Conservation (phyloP, 2,329 filamentous ascomycete genomes). For the Colletotrichum abscissum region DNA sequence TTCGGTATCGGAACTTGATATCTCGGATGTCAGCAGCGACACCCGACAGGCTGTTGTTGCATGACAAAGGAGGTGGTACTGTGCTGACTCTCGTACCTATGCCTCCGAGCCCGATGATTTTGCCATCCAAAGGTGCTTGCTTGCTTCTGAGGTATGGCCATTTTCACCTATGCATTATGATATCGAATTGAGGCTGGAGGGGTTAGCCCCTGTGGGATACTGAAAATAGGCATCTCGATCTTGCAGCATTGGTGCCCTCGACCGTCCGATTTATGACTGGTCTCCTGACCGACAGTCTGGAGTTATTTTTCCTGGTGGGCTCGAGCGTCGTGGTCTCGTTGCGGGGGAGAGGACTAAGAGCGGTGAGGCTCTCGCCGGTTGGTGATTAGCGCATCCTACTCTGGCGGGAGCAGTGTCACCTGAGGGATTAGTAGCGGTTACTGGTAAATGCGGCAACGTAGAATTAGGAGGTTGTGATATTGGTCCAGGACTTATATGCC, state of each 20-base stretch:
- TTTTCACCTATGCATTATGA: neutral
- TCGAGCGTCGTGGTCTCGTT: slow-evolving; percentile 6
- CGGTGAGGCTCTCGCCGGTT: slow-evolving; percentile 32
- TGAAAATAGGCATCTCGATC: slow-evolving; percentile 1
- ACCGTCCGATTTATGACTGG: slow-evolving; percentile 3
- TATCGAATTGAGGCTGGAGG: neutral
- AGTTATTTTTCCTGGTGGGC: neutral
- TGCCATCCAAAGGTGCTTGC: neutral
- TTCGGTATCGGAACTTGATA: neutral
- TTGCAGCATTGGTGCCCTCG: neutral
- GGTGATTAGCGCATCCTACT: slow-evolving; percentile 27
- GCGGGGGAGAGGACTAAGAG: slow-evolving; percentile 24
- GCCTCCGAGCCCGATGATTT: slow-evolving; percentile 3
- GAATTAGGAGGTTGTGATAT: slow-evolving; percentile 9
- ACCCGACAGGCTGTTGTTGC: slow-evolving; percentile 9
- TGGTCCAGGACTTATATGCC: slow-evolving; percentile 25
- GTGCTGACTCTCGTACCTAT: neutral
- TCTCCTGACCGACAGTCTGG: slow-evolving; percentile 24
- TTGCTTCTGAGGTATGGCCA: neutral
- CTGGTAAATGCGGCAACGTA: slow-evolving; percentile 19
- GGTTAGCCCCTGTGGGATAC: neutral
- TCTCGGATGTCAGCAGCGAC: slow-evolving; percentile 21
- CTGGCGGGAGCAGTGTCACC: slow-evolving; percentile 22
- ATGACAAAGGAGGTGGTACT: slow-evolving; percentile 6
- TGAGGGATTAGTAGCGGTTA: slow-evolving; percentile 23